Evolutionary conservation across 78 protist genomes (phyloP).

Genomic region (Dictyostelium capitatum): DNA sequence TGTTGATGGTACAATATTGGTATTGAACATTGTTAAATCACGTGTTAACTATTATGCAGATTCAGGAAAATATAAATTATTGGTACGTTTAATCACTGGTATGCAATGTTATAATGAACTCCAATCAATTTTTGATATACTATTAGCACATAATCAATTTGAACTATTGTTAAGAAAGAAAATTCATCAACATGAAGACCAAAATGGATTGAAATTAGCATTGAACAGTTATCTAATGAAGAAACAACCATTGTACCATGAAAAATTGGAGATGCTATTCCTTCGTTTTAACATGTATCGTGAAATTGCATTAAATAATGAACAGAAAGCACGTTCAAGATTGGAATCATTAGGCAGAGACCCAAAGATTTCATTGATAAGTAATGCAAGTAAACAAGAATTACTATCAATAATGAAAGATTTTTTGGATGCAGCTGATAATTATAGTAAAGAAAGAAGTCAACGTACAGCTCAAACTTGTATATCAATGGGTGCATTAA

Average conservation of each 20-base stretch:
- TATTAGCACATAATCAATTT: slow-evolving; percentile 74
- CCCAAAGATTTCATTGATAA: not conserved
- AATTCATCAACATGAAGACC: slow-evolving; percentile 78
- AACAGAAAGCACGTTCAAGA: slow-evolving; percentile 29
- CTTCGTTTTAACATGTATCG: slow-evolving; percentile 81
- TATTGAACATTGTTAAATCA: slow-evolving; percentile 64
- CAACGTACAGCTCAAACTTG: slow-evolving; percentile 59
- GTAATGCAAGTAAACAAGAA: slow-evolving; percentile 31
- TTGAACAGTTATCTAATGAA: slow-evolving; percentile 64
- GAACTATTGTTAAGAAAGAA: slow-evolving; percentile 80
- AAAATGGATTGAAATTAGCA: slow-evolving; percentile 61
- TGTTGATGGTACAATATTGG: slow-evolving; percentile 75
- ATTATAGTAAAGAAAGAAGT: slow-evolving; percentile 55
- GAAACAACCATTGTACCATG: slow-evolving; percentile 79
- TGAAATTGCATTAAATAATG: slow-evolving; percentile 69
- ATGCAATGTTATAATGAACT: slow-evolving; percentile 76
- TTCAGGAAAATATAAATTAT: slow-evolving; percentile 42
- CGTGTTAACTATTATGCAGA: slow-evolving; percentile 58
- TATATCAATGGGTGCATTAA: slow-evolving; percentile 65
- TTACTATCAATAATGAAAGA: slow-evolving; percentile 33
- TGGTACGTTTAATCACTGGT: slow-evolving; percentile 74
- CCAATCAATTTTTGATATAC: slow-evolving; percentile 67
- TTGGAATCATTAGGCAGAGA: slow-evolving; percentile 10
- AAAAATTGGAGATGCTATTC: slow-evolving; percentile 76
- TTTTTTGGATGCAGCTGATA: slow-evolving; percentile 76